Percentiles rank a stretch among this genome's conserved stretches.
Evolutionary conservation across 2,329 filamentous ascomycete genomes (phyloP).

Genomic region (Hypoxylon sp.): DNA sequence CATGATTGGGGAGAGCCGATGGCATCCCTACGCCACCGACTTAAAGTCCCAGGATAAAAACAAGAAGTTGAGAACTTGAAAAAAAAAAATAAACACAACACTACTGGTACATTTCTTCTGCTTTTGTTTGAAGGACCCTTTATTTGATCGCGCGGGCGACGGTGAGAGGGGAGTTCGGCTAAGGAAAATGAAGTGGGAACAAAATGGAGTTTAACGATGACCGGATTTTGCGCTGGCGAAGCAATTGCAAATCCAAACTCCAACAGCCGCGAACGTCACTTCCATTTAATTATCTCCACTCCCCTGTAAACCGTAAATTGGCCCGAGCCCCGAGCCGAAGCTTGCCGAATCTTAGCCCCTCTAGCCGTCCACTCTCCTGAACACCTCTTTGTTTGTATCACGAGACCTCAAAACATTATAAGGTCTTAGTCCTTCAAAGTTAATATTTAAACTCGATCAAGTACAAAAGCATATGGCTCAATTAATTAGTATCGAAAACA

Average conservation of each 20-base stretch:
- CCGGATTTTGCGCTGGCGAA: slow-evolving; percentile 26
- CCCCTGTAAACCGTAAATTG: slow-evolving; percentile 14
- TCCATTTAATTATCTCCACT: slow-evolving; percentile 30
- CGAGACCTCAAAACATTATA: no score
- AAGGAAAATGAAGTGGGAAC: neutral
- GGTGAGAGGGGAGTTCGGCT: slow-evolving; percentile 25
- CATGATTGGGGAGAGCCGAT: slow-evolving; percentile 64
- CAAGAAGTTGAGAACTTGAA: slow-evolving; percentile 1
- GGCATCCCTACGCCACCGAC: slow-evolving; percentile 58
- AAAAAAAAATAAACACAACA: neutral
- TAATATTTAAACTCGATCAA: no score
- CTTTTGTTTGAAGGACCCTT: no score
- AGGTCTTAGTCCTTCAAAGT: no score
- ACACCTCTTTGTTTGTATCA: slow-evolving; percentile 9
- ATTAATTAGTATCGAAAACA: no score
- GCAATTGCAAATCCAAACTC: slow-evolving; percentile 7
- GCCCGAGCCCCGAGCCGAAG: slow-evolving; percentile 41
- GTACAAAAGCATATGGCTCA: no score
- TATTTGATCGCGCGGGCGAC: slow-evolving; percentile 17
- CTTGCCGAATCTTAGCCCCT: slow-evolving; percentile 41
- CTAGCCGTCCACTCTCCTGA: slow-evolving; percentile 18
- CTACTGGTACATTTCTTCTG: slow-evolving; percentile 32
- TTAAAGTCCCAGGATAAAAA: slow-evolving; percentile 6
- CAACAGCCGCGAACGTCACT: slow-evolving; percentile 42
- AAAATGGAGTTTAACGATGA: slow-evolving; percentile 22